Base-by-base conservation (phyloP, 78 protist species). In the Monosiga brevicollis region DNA sequence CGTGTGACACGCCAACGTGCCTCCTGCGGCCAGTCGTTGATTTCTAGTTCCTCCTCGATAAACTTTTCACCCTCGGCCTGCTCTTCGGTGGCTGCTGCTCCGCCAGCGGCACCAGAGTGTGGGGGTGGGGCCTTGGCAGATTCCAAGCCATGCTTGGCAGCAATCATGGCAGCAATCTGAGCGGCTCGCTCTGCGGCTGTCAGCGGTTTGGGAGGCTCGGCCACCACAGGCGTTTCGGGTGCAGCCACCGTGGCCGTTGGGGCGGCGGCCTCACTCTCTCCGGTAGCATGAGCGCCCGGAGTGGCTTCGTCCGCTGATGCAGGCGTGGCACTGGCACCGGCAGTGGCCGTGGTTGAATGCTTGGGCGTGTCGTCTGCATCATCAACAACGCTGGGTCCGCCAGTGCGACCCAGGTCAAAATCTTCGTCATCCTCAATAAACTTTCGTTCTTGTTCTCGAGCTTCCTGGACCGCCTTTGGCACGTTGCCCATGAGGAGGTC, bases 21-120 rank as follows among this genome's bases (percentile, higher is more conserved):
- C 32, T 39, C 9, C 41, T 85, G 87, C 25, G 87, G 87, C 37
- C 42, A 85, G 70, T 85, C 87, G 80, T 85, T 85, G 72, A 85
- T 78, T 79, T 85, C 87, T 2, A 85, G 34, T 1, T 76, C 75
- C 20, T 84, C 82, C 70, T 76, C 82, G 29, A 79, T 71, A 36
- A 75, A 80, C 26, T 2, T 29, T 6, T 11, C 25, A 24, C 42
- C 80, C n/a, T 9, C 80, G 42, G 11, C 80, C 34, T 10, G 39
- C 40, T 25, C 42, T 26, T 41, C 24, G 70, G 35, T 22, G 29
- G 62, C 62, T n/a, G n/a, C n/a, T n/a, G n/a, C n/a, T n/a, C n/a
- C n/a, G n/a, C n/a, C n/a, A n/a, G n/a, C n/a, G n/a, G n/a, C n/a
- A n/a, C n/a, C n/a, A n/a, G n/a, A n/a, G n/a, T n/a, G n/a, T n/a